phyloP scores from a whole-genome alignment of 2,329 filamentous ascomycete species.

The Ophiocordyceps camponoti-rufipedis region DNA sequence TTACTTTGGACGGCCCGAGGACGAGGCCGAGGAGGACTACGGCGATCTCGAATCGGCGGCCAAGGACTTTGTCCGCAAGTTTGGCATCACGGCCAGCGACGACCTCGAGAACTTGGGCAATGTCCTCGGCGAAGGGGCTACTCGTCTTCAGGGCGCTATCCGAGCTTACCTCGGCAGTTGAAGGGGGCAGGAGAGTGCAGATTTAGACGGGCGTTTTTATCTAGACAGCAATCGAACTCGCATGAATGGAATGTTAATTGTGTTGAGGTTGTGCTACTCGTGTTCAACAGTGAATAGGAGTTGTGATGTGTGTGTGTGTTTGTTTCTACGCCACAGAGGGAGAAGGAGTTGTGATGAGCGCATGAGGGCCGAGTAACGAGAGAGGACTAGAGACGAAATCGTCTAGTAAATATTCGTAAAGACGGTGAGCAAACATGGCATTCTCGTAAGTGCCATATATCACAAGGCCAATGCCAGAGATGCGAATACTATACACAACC shows the following conservation, averaged over 20 bases:
- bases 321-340: too few relatives aligned
- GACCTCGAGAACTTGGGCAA: constrained; percentile 82
- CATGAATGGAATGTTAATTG: background rate
- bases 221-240: background rate
- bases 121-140: constrained; percentile 70
- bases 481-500: background rate
- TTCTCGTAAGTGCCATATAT: too few relatives aligned
- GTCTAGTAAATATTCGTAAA: background rate
- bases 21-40: constrained; percentile 63
- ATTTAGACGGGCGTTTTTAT: background rate
- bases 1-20: constrained; percentile 89
- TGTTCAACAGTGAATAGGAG: background rate
- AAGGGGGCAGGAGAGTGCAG: constrained; percentile 2
- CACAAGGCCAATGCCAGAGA: too few relatives aligned
- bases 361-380: background rate
- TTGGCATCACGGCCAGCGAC: constrained; percentile 88
- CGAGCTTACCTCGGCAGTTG: constrained; percentile 44
- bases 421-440: too few relatives aligned
- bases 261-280: background rate
- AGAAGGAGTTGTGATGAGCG: background rate
- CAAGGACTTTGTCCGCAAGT: constrained; percentile 89
- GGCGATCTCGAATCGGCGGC: constrained; percentile 85
- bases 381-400: background rate
- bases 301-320: too few relatives aligned
- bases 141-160: constrained; percentile 61